A percentile compares a stretch with the other conserved stretches of the same genome.
phyloP scores from a whole-genome alignment of 1,284 basidiomycete genomes.

The Pascua sp. region DNA sequence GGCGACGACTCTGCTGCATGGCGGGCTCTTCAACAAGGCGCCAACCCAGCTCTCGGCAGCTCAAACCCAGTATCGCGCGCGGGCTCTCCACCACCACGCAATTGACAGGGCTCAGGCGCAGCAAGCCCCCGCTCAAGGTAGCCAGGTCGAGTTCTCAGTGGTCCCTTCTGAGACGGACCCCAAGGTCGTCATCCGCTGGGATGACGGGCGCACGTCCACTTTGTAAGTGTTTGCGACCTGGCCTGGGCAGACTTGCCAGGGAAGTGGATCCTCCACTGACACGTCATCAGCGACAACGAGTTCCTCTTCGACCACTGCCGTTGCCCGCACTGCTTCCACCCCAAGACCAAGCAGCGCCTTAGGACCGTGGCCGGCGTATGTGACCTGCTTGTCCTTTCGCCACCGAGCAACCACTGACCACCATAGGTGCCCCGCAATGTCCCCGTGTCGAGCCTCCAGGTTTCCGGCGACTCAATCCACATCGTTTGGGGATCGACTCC shows the following conservation, averaged over 20 bases:
- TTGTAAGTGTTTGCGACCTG: slow-evolving; percentile 2
- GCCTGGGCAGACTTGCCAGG: too few relatives aligned
- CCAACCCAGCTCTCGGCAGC: too few relatives aligned
- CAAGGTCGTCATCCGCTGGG: slow-evolving; percentile 6
- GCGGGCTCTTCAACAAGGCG: too few relatives aligned
- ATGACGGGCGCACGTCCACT: slow-evolving; percentile 3
- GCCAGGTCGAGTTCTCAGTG: slow-evolving; percentile 6
- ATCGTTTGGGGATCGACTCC: slow-evolving; percentile 53
- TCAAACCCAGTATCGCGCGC: too few relatives aligned
- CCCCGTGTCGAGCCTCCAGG: too few relatives aligned
- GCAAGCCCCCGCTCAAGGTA: too few relatives aligned
- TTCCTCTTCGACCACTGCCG: slow-evolving; percentile 85
- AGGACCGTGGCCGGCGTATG: slow-evolving; percentile 76
- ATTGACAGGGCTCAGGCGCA: too few relatives aligned
- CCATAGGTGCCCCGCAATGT: too few relatives aligned
- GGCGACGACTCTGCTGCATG: too few relatives aligned
- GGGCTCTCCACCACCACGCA: too few relatives aligned
- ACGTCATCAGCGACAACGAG: slow-evolving; percentile 59
- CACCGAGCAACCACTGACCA: background rate
- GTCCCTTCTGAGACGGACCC: background rate
- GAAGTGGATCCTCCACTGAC: background rate
- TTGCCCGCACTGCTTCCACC: slow-evolving; percentile 81
- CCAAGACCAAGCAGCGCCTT: slow-evolving; percentile 82
- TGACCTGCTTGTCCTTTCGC: background rate
- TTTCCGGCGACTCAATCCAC: slow-evolving; percentile 6